Base-by-base conservation (phyloP, 371 early-diverging fungal genomes). In the Syncephalis plumigaleata region DNA sequence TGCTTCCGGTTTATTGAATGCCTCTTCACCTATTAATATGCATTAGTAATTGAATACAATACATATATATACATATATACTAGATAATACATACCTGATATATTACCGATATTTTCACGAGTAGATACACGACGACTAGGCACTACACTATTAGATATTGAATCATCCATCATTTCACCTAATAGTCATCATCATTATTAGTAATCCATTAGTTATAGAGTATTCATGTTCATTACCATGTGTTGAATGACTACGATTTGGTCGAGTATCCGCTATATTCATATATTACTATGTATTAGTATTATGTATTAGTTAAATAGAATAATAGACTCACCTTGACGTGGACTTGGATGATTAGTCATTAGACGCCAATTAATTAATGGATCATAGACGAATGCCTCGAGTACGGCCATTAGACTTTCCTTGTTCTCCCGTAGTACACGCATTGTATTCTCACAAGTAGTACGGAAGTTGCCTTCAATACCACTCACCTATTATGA, bases 381-480 rank as follows among this genome's bases (percentile, higher is more conserved):
- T n/a, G 98, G 98, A 57, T 98, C 98, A 57, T 94, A 85, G 0
- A 93, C 53, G 57, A 97, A 88, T 1, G 95, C 83, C 53, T 95
- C 87, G 17, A 98, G 71, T 2, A 98, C 88, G 23, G 87, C 76
- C 36, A 81, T 64, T 3, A 99, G 71, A 3, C 86, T 68, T 22
- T 88, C 83, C 9, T 73, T 73, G 59, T 94, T 84, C 9, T 65
- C 63, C 9, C 85, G 68, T 40, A 98, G 60, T 2, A 96, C 72
- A 0, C 89, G 77, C 93, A 97, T 93, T 0, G 92, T 92, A 56
- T 91, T 80, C 63, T 96, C 90, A 61, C 91, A 89, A 0, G 96
- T 92, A 13, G 81, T 87, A 50, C 91, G 77, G 72, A 90, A 97
- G 56, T 79, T 86, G 50, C 98, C 98, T 61, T 96, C 91, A 45